Base-by-base conservation (phyloP, 129 eudicot species). In the Chrysanthemum seticuspe region DNA sequence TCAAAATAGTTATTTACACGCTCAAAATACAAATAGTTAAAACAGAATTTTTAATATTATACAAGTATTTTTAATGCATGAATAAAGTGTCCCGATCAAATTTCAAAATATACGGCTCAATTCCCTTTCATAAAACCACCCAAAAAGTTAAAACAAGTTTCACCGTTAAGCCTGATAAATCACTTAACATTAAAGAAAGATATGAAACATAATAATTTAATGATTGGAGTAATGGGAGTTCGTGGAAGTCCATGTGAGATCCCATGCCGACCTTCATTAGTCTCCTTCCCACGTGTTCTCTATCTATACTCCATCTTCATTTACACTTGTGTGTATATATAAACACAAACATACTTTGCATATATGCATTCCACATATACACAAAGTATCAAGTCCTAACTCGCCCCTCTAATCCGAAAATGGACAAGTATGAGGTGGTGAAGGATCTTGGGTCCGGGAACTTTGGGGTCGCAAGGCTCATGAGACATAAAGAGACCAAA, bases 361-460 rank as follows among this genome's bases (percentile, higher is more conserved):
- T 70, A 40, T 13, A 27, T 65, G 14, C 23, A 65, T 31, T 58
- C 12, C 10, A 54, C 61, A 71, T 18, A 25, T 40, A 45, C 44
- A 57, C 63, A 25, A 14, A 44, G 68, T 3, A 10, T 7, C 2
- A 3, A 34, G 48, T 47, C 25, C 10, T 18, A 59, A 31, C 70
- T 27, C 53, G 14, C 29, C 23, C 68, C 3, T 64, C 61, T 13
- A 25, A 49, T 65, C 56, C 44, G 45, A 40, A 40, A 40, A 91
- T 91, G 97, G 92, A 91, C 31, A 91, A 86, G 70, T 91, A 91
- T 34, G 97, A 91, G 80, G 75, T 84, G 21, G 90, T 91, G 77
- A 91, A 91, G 83, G 87, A 91, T 80, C 75, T 91, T 16, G 97
- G 97, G 59, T 71, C 97, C 56, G 97, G 97, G n/a, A 91, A 88